phyloP scores from a whole-genome alignment of 1,284 basidiomycete genomes.

The Bondarzewia mesenterica region DNA sequence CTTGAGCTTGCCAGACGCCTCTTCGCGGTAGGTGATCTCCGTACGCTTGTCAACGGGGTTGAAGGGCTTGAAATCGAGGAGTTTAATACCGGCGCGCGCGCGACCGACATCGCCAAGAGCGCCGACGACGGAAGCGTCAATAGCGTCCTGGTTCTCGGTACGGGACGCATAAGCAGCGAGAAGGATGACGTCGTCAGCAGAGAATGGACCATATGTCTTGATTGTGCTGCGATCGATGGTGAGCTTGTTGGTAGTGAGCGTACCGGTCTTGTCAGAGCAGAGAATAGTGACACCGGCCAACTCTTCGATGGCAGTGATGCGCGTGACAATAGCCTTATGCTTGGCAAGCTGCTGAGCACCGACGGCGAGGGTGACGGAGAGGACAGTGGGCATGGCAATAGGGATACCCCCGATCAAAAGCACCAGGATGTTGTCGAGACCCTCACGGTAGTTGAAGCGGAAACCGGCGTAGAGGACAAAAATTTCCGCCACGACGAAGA shows the following conservation, averaged over 20 bases:
- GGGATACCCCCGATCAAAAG: slow-evolving; percentile 98
- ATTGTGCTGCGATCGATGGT: slow-evolving; percentile 93
- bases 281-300: slow-evolving; percentile 95
- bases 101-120: slow-evolving; percentile 67
- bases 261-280: slow-evolving; percentile 97
- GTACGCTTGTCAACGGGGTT: slow-evolving; percentile 99
- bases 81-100: slow-evolving; percentile 89
- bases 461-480: slow-evolving; percentile 84
- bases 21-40: slow-evolving; percentile 95
- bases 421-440: slow-evolving; percentile 94
- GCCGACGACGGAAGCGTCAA: slow-evolving; percentile 82
- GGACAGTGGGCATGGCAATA: slow-evolving; percentile 96
- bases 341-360: slow-evolving; percentile 97
- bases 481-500: slow-evolving; percentile 88
- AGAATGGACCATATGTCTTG: slow-evolving; percentile 86
- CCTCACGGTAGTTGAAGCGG: slow-evolving; percentile 85
- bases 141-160: slow-evolving; percentile 98
- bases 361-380: slow-evolving; percentile 95
- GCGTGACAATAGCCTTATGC: slow-evolving; percentile 97
- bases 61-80: slow-evolving; percentile 99
- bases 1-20: slow-evolving; percentile 90
- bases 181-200: slow-evolving; percentile 85
- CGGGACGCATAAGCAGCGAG: slow-evolving; percentile 94
- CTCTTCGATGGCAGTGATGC: slow-evolving; percentile 97
- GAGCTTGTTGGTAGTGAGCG: slow-evolving; percentile 97